phyloP scores from a whole-genome alignment of 768 basidiomycete species.

The Epithele typhae region DNA sequence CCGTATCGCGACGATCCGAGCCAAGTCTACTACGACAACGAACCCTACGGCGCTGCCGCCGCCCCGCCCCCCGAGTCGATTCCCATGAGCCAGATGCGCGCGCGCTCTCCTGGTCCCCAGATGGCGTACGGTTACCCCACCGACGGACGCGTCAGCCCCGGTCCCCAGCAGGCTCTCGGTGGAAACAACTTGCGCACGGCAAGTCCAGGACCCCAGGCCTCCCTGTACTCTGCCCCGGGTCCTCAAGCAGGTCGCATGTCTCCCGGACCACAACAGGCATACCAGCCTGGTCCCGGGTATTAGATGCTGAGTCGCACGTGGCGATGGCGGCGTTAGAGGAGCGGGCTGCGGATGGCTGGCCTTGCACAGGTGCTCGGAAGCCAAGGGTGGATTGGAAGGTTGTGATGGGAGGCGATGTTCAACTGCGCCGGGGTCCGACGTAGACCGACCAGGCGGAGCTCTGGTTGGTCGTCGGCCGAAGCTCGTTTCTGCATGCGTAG shows the following conservation, averaged over 20 bases:
- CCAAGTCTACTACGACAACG: constrained; percentile 50
- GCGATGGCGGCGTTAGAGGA: neutral
- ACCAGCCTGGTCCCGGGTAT: constrained; percentile 25
- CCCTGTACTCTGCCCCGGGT: neutral
- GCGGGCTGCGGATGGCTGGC: constrained; percentile 16
- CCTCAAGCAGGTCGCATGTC: constrained; percentile 28
- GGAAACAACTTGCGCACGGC: constrained; percentile 10
- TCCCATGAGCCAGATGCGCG: constrained; percentile 64
- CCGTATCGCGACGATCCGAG: constrained; percentile 74
- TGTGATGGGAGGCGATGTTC: neutral
- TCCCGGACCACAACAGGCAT: constrained; percentile 45
- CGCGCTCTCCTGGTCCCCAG: constrained; percentile 23
- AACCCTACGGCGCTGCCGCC: constrained; percentile 72
- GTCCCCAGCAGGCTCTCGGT: constrained; percentile 8
- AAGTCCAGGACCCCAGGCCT: constrained; percentile 13
- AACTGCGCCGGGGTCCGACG: constrained; percentile 1
- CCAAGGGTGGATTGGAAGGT: neutral
- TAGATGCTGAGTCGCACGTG: neutral
- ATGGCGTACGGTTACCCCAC: constrained; percentile 9
- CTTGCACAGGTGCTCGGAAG: constrained; percentile 9
- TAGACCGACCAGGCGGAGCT: constrained; percentile 7
- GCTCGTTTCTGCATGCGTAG: no score
- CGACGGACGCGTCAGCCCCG: constrained; percentile 14
- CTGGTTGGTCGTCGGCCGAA: constrained; percentile 1
- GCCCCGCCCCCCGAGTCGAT: constrained; percentile 68